Evolutionary conservation across 2,329 filamentous ascomycete species (phyloP), one percentile per base, ranked within the genome.

Genomic region (Penicillium sp.): DNA sequence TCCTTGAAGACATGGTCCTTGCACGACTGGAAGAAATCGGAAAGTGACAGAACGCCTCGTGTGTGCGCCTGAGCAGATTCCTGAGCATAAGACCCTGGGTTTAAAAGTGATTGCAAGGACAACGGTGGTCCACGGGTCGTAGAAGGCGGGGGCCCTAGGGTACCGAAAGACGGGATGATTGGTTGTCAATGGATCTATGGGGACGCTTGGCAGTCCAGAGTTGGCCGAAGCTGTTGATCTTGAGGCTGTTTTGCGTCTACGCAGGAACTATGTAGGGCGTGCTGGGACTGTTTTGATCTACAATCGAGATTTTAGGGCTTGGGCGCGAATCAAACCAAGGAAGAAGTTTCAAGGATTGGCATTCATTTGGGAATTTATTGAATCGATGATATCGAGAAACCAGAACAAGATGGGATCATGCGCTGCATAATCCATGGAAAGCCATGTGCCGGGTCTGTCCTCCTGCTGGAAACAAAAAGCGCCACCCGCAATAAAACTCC

Each of bases 1-100:
- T n/a, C n/a, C n/a, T n/a, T n/a, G n/a, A 21, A 24, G 66, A 69
- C 66, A 70, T 72, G n/a, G 59, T 53, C 44, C 26, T 26, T 12
- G 23, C 42, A 23, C 9, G 46, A 42, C 2, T 13, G 12, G 13
- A 18, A n/a, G 5, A 31, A n/a, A 24, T 21, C n/a, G 26, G 15
- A 15, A 10, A 36, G 6, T 23, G 23, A 18, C 28, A 6, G 12
- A 10, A n/a, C 6, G 7, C 9, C 9, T 16, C 23, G n/a, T 12
- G 23, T 2, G 21, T 5, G 26, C 13, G 12, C 18, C 21, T 28
- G 29, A 33, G 18, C 23, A 28, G 26, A n/a, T 21, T 45, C 4
- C 28, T 45, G 28, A 29, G 10, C 42, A 42, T 42, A 28, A 15
- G 29, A 18, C 18, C 18, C 16, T 24, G 15, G 23, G 23, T 15